These are phyloP conservation scores for Venturia oleaginea DNA, from an alignment of 2,329 filamentous ascomycete species.

Conservation along the genomic window DNA sequence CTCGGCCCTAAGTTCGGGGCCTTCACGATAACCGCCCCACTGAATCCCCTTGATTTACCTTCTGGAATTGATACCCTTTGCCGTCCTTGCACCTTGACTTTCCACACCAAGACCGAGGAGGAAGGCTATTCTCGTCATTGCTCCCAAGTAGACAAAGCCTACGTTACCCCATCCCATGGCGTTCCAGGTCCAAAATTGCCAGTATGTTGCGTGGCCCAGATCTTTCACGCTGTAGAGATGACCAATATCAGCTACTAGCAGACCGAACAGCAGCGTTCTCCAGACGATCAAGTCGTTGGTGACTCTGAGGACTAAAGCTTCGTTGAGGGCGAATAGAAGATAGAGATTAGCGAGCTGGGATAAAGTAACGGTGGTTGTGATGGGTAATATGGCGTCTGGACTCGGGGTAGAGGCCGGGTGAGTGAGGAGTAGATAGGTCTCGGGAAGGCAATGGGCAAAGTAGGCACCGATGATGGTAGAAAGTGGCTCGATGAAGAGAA, in stretches of 20 bases:
- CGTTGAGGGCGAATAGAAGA: slow-evolving; percentile 66
- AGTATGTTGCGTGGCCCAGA: slow-evolving; percentile 55
- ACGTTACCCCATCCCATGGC: slow-evolving; percentile 60
- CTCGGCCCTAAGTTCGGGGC: too few species aligned
- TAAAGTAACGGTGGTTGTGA: slow-evolving; percentile 56
- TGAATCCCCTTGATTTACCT: too few species aligned
- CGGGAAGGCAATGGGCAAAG: slow-evolving; percentile 42
- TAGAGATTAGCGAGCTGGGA: slow-evolving; percentile 73
- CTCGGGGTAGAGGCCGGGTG: slow-evolving; percentile 44
- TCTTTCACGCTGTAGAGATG: slow-evolving; percentile 59
- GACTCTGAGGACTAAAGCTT: slow-evolving; percentile 63
- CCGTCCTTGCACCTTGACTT: not conserved
- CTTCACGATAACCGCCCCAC: too few species aligned
- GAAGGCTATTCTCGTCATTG: slow-evolving; percentile 50
- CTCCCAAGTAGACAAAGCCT: slow-evolving; percentile 60
- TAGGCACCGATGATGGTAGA: slow-evolving; percentile 45
- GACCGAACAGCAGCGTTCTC: slow-evolving; percentile 54
- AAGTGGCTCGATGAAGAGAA: slow-evolving; percentile 61
- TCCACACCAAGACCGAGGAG: slow-evolving; percentile 45
- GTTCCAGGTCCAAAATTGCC: slow-evolving; percentile 54
- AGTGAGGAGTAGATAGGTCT: slow-evolving; percentile 55
- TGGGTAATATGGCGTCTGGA: slow-evolving; percentile 35
- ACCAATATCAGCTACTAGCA: slow-evolving; percentile 68
- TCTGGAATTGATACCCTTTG: not conserved
- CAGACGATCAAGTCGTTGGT: slow-evolving; percentile 62